Base-by-base conservation (phyloP, 116 monocot genomes). In the Zostera marina region DNA sequence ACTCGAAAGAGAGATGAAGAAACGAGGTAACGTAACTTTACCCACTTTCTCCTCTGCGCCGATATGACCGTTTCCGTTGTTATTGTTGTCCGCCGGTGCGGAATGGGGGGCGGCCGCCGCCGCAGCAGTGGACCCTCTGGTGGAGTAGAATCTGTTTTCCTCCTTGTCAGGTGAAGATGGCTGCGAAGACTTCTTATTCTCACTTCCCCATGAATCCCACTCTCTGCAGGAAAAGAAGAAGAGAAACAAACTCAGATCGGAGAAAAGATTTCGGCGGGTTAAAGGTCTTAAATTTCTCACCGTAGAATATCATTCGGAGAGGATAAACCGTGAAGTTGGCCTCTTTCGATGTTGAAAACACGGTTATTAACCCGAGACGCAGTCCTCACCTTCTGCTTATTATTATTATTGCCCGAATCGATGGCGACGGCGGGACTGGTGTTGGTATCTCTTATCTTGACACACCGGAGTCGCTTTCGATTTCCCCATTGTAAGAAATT, bases 401-500 rank as follows among this genome's bases (percentile, higher is more conserved):
- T 32, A 32, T 58, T 68, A 56, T 58, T 64, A 41, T 68, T 73
- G 51, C 15, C 56, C 41, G 68, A 70, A 70, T 57, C 56, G 3
- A 58, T 63, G 11, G 66, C 32, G 32, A 32, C 32, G 32, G 32
- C 32, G 32, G 32, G 32, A 17, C 8, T 51, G 20, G 9, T 51
- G 16, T 51, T 51, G 3, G 9, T 70, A 8, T 78, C 80, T 9
- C 79, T 69, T 2, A 76, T 63, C 66, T 84, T 93, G 51, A 84
- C 75, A 71, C 89, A 84, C 14, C 81, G 74, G 48, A 81, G 84
- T 21, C 89, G 65, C 76, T 84, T 90, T 61, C 89, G 72, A 70
- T 68, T 83, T 12, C 89, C 89, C 89, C 89, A 90, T 78, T 76
- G 84, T 45, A 90, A 58, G n/a, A 84, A 71, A 16, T 90, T 78